These are phyloP conservation scores for Leccinum obscurum DNA, from an alignment of 768 basidiomycete genomes.

Conservation along the genomic window DNA sequence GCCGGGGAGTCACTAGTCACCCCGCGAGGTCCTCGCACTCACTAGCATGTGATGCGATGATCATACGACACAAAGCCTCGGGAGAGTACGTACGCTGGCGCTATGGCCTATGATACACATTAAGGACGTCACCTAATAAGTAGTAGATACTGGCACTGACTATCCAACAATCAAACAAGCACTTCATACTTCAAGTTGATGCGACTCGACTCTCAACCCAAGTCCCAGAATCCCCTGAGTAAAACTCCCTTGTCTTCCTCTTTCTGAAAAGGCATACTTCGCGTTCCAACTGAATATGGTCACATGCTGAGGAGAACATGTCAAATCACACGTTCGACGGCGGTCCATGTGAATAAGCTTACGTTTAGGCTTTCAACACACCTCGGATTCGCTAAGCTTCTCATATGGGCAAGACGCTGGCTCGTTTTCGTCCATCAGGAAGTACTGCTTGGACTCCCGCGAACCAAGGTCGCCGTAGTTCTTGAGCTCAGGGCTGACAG, in stretches of 20 bases:
- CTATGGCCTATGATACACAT: background rate
- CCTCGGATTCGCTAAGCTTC: too few species aligned
- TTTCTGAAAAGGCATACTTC: background rate
- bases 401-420: too few species aligned
- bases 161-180: background rate
- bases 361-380: constrained; percentile 6
- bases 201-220: background rate
- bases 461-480: constrained; percentile 3
- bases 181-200: background rate
- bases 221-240: background rate
- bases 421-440: too few species aligned
- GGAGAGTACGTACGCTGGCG: background rate
- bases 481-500: constrained; percentile 45
- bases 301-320: too few species aligned
- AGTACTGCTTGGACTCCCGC: too few species aligned
- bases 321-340: background rate
- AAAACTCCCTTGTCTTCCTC: background rate
- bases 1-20: too few species aligned
- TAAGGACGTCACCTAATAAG: background rate
- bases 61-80: too few species aligned
- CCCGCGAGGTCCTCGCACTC: too few species aligned
- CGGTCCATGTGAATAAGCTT: background rate
- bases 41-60: too few species aligned
- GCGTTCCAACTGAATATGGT: background rate
- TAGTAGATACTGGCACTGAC: too few species aligned